These are phyloP conservation scores for Calycina herbarum DNA, from an alignment of 2,329 filamentous ascomycete species.

Conservation along the genomic window DNA sequence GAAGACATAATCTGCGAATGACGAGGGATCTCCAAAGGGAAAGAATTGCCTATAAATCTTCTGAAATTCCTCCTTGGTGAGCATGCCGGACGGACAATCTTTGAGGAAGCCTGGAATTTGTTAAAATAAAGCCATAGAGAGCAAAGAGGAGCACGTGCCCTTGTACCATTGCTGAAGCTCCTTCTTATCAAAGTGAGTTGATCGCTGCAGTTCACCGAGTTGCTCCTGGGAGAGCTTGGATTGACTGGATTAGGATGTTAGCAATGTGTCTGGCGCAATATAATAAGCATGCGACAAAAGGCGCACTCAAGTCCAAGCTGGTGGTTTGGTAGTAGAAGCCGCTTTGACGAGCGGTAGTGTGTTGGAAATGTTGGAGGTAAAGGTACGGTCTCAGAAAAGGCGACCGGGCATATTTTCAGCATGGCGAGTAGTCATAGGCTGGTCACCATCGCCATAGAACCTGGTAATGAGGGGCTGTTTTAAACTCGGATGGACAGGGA, in stretches of 20 bases:
- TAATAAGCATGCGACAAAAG: neutral
- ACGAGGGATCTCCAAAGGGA: slow-evolving; percentile 94
- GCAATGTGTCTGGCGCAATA: slow-evolving; percentile 6
- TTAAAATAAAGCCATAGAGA: slow-evolving; percentile 1
- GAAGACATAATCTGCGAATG: slow-evolving; percentile 98
- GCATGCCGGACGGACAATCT: slow-evolving; percentile 94
- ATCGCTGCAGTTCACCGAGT: slow-evolving; percentile 91
- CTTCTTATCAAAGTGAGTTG: slow-evolving; percentile 99
- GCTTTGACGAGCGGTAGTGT: neutral
- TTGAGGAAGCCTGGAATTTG: slow-evolving; percentile 79
- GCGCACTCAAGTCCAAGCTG: neutral
- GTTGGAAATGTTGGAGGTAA: neutral
- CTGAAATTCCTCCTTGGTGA: slow-evolving; percentile 98
- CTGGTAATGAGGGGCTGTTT: neutral
- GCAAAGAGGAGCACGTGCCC: slow-evolving; percentile 59
- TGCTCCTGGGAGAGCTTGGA: slow-evolving; percentile 97
- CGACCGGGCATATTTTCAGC: neutral
- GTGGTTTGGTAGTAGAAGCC: neutral
- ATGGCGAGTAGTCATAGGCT: neutral
- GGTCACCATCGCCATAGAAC: neutral
- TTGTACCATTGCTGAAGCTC: slow-evolving; percentile 99
- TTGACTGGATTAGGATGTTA: slow-evolving; percentile 61
- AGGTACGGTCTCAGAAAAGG: too few species aligned
- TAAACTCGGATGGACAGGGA: neutral
- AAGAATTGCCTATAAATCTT: slow-evolving; percentile 99